Evolutionary conservation across 2,329 filamentous ascomycete species (phyloP).

Genomic region (Beauveria australis): DNA sequence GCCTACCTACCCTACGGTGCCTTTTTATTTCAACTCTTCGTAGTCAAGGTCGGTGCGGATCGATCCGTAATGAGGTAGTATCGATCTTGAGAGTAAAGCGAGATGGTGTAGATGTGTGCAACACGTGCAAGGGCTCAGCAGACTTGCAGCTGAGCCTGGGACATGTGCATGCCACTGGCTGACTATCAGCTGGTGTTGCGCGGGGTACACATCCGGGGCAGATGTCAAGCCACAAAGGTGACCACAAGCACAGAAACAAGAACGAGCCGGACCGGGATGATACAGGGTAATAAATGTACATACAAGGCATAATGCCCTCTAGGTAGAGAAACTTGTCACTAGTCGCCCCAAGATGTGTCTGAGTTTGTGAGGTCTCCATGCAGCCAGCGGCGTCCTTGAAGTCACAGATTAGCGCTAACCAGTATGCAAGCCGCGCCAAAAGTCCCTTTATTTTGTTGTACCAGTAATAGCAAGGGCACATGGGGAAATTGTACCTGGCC

Average conservation of each 20-base stretch:
- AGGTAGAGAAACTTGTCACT: too few relatives aligned
- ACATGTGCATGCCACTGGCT: background rate
- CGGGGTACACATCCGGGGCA: too few relatives aligned
- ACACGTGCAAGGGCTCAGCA: conserved; percentile 4
- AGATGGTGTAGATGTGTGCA: background rate
- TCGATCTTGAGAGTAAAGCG: background rate
- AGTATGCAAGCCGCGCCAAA: background rate
- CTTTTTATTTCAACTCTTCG: background rate
- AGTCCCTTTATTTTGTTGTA: background rate
- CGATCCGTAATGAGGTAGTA: background rate
- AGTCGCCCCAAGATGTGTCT: background rate
- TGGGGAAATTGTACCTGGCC: background rate
- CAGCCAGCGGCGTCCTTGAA: background rate
- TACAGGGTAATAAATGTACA: too few relatives aligned
- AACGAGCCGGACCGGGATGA: too few relatives aligned
- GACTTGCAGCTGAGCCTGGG: background rate
- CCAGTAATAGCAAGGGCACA: background rate
- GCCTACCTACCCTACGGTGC: background rate
- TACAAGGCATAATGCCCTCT: too few relatives aligned
- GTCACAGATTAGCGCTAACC: background rate
- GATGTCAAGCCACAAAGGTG: too few relatives aligned
- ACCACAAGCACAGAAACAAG: too few relatives aligned
- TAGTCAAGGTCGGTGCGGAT: background rate
- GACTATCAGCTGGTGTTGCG: background rate
- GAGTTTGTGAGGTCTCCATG: background rate